phyloP scores from a whole-genome alignment of 2,329 filamentous ascomycete species.

The Xylariales sp. region DNA sequence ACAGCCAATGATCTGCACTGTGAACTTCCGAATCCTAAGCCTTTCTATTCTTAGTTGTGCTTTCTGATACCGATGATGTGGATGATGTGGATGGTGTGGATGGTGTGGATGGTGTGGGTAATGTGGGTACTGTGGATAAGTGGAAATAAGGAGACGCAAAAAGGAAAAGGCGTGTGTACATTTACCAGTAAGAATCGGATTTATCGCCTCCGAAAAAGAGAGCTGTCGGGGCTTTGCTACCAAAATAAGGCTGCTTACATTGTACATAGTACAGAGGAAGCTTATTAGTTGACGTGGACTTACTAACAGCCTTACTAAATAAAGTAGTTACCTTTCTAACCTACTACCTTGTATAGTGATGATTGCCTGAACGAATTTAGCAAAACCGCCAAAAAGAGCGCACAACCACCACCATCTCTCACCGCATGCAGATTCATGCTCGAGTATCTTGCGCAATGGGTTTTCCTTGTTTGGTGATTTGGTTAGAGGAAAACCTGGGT shows the following conservation, averaged over 20 bases:
- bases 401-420: background rate
- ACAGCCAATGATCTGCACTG: constrained; percentile 3
- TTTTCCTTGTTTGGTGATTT: background rate
- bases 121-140: too few species aligned
- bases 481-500: background rate
- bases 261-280: background rate
- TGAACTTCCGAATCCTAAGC: constrained; percentile 10
- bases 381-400: background rate
- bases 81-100: constrained; percentile 5
- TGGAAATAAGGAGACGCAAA: background rate
- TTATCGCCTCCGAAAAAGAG: constrained; percentile 5
- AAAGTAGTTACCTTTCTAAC: constrained; percentile 7
- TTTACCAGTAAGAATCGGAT: constrained; percentile 19
- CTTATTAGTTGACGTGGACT: constrained; percentile 31
- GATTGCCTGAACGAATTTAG: background rate
- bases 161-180: background rate
- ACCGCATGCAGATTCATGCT: background rate
- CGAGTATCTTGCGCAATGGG: background rate
- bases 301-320: constrained; percentile 33
- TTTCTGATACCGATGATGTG: constrained; percentile 4
- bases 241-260: constrained; percentile 26
- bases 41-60: constrained; percentile 25
- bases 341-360: background rate
- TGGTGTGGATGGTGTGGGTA: background rate
- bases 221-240: background rate